Base-by-base conservation (phyloP, 495 filamentous ascomycete species). In the Platismatia glauca region DNA sequence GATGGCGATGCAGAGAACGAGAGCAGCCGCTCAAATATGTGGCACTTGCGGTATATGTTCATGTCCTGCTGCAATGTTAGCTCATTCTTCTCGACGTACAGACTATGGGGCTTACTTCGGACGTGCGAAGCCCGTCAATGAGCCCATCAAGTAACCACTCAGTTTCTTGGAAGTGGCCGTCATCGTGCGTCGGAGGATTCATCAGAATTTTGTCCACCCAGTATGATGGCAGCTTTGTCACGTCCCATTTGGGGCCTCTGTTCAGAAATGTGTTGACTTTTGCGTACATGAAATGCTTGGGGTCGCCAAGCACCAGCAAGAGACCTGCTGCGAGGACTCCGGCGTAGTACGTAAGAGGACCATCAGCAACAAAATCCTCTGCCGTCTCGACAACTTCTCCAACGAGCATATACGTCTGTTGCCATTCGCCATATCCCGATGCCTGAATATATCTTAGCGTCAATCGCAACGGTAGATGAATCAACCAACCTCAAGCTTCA, bases 251-350 rank as follows among this genome's bases (percentile, higher is more conserved):
- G 3, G 94, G 92, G 0, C 84, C 80, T 55, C 83, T 84, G 44
- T 87, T 86, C 52, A 98, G 82, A 71, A 93, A 93, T 29, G 79
- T 79, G 77, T 96, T 96, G 77, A 93, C 76, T 69, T 95, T 95
- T 35, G 84, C 81, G 68, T 96, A 98, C 43, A 97, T 80, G 63
- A 84, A 84, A 68, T 96, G 89, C 50, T 88, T 76, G 12, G 94
- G 93, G 64, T 93, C 85, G 3, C 76, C 78, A 31, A 95, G 74
- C 24, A 96, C 83, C 2, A 79, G 70, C 12, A 91, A 75, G 20
- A 84, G 84, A 61, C 82, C 82, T 41, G 86, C 81, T 27, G 91
- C 85, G 67, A 95, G 94, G 48, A 87, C 81, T 9, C 85, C 81
- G 5, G 88, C 80, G 11, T 90, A 79, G 71, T 86, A 88, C 3